A percentile compares a stretch with the other conserved stretches of the same genome.
Conservation (phyloP, 2,329 filamentous ascomycete genomes). For the Colletotrichum sp. region DNA sequence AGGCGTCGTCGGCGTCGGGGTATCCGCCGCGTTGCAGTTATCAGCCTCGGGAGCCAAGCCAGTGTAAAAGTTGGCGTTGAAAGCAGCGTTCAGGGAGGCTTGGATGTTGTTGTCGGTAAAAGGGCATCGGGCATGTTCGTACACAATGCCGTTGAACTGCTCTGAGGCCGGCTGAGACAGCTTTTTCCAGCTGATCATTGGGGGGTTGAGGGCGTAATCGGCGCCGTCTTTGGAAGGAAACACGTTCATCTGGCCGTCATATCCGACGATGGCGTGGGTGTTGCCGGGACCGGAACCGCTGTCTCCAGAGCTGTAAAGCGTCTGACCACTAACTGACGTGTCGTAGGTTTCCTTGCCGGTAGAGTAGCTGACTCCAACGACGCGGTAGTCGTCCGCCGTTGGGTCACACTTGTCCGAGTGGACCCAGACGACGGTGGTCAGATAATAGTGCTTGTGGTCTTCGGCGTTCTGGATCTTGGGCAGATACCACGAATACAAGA, state of each 20-base stretch:
- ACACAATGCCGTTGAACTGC: background rate
- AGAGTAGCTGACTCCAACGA: background rate
- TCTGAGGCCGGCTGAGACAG: background rate
- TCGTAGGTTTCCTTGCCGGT: background rate
- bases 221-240: background rate
- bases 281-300: background rate
- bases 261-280: background rate
- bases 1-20: background rate
- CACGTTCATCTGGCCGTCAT: background rate
- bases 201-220: background rate
- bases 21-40: background rate
- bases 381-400: background rate
- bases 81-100: background rate
- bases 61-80: background rate
- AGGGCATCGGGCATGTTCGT: background rate
- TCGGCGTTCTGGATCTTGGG: background rate
- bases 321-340: background rate
- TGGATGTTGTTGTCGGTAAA: background rate
- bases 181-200: background rate
- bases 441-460: background rate
- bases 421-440: background rate
- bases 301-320: background rate
- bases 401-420: background rate
- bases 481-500: background rate
- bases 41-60: background rate